These are phyloP conservation scores for Epithemia pelagica DNA, from an alignment of 108 stramenopile species.

Conservation along the genomic window DNA sequence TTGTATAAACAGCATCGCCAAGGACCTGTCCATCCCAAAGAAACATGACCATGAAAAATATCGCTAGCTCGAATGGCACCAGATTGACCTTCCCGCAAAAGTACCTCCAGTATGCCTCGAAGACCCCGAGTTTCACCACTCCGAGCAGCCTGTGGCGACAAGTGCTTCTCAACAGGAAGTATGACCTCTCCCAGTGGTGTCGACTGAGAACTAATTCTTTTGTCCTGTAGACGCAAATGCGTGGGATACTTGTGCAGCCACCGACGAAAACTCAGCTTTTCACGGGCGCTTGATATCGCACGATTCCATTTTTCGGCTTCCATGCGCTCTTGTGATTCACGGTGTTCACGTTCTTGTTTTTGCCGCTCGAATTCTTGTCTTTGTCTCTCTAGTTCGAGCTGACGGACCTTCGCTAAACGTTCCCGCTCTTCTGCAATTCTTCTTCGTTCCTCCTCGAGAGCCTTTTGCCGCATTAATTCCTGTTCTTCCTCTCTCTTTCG, in stretches of 20 bases:
- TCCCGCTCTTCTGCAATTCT: slow-evolving; percentile 20
- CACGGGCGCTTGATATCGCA: not conserved
- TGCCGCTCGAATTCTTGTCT: slow-evolving; percentile 2
- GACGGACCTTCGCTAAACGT: not conserved
- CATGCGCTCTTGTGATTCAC: slow-evolving; percentile 2
- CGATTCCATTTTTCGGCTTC: not conserved
- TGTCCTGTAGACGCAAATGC: not conserved
- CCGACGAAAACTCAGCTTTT: not conserved
- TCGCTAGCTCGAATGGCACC: not conserved
- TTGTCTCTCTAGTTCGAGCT: slow-evolving; percentile 1
- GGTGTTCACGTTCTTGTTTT: not conserved
- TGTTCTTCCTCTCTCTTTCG: slow-evolving; percentile 10
- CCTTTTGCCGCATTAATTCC: not conserved
- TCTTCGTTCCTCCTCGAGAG: slow-evolving; percentile 8
- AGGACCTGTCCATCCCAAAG: not conserved
- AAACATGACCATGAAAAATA: not conserved
- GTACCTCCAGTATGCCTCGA: not conserved
- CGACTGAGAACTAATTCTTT: not conserved
- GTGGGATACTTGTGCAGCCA: not conserved
- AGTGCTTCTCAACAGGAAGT: not conserved
- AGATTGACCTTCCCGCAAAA: not conserved
- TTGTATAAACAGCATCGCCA: not conserved
- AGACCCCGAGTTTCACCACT: not conserved
- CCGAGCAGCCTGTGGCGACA: not conserved
- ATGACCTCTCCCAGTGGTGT: not conserved